These are phyloP conservation scores for Ceratocystis eucalypticola DNA, from an alignment of 2,329 filamentous ascomycete species.

Conservation along the genomic window DNA sequence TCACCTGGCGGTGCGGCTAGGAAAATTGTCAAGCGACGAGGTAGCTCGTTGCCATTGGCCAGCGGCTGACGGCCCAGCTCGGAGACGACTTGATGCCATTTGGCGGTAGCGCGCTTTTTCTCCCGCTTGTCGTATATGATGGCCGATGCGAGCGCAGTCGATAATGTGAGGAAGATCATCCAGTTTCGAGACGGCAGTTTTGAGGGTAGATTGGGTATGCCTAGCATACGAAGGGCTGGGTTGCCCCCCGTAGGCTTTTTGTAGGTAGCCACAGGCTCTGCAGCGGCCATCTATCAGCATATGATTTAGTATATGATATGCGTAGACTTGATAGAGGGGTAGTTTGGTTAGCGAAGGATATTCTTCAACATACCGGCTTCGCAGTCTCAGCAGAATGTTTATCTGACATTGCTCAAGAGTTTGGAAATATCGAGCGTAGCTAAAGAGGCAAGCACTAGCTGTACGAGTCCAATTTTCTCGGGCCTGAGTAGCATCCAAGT, in stretches of 20 bases:
- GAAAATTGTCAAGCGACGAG: slow-evolving; percentile 74
- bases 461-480: background rate
- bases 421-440: background rate
- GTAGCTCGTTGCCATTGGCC: slow-evolving; percentile 52
- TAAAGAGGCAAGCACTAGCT: background rate
- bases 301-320: slow-evolving; percentile 1
- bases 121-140: slow-evolving; percentile 87
- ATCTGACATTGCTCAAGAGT: background rate
- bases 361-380: background rate
- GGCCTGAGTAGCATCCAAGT: background rate
- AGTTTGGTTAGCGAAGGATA: background rate
- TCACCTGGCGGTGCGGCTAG: slow-evolving; percentile 78
- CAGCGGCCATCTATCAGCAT: background rate
- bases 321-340: background rate
- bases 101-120: slow-evolving; percentile 70
- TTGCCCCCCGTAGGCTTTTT: slow-evolving; percentile 33
- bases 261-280: slow-evolving; percentile 10
- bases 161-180: slow-evolving; percentile 83
- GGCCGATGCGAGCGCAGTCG: slow-evolving; percentile 62
- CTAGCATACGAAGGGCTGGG: slow-evolving; percentile 65
- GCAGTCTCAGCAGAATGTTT: background rate
- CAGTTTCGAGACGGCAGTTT: slow-evolving; percentile 91
- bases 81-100: slow-evolving; percentile 75
- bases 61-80: slow-evolving; percentile 70
- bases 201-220: slow-evolving; percentile 68